Conservation (phyloP, 176 grass and related monocot species). For the Triticum dicoccoides region DNA sequence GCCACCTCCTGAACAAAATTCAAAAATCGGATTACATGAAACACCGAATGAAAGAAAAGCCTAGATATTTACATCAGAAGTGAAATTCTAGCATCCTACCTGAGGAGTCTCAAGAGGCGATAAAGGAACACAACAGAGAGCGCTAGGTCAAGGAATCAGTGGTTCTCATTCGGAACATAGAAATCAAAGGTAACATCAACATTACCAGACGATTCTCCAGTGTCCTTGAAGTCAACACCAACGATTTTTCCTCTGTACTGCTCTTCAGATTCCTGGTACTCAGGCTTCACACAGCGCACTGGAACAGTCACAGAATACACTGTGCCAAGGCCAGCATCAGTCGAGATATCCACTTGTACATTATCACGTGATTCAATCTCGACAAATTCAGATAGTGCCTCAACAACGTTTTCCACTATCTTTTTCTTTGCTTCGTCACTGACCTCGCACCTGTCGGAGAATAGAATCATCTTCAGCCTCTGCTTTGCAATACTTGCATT, state of each 20-base stretch:
- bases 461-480: conserved; percentile 95
- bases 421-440: conserved; percentile 97
- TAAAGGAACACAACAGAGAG: neutral
- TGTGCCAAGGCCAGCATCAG: conserved; percentile 76
- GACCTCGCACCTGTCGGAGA: conserved; percentile 87
- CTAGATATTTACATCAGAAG: conserved; percentile 49
- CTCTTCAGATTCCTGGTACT: conserved; percentile 94
- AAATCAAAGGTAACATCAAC: conserved; percentile 96
- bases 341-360: conserved; percentile 87
- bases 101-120: neutral
- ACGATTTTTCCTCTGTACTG: conserved; percentile 84
- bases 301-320: conserved; percentile 87
- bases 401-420: conserved; percentile 67
- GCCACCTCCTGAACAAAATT: conserved; percentile 9
- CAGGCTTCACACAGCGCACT: conserved; percentile 71
- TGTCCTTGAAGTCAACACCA: conserved; percentile 82
- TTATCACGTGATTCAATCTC: conserved; percentile 91
- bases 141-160: conserved; percentile 5
- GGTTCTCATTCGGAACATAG: conserved; percentile 72
- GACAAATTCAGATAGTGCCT: conserved; percentile 80
- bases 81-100: conserved; percentile 15
- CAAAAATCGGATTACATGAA: conserved; percentile 30
- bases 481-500: conserved; percentile 94
- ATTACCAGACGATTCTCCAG: conserved; percentile 57
- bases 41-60: neutral